Conservation (phyloP, 2,329 filamentous ascomycete species). For the Epichloe gansuensis region DNA sequence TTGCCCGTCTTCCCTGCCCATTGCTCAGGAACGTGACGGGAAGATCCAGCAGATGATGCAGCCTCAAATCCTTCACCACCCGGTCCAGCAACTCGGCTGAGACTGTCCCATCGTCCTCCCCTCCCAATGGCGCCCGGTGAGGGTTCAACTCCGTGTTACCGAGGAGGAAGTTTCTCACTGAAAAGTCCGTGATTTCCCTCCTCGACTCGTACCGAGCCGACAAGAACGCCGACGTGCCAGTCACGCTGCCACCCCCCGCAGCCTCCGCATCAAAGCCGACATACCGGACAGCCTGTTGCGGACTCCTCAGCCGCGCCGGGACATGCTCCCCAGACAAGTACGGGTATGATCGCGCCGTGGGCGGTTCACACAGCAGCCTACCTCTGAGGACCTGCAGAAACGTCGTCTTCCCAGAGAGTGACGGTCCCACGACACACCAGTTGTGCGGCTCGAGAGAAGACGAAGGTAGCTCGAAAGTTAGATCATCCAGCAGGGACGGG, state of each 20-base stretch:
- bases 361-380: slow-evolving; percentile 61
- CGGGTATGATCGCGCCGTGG: slow-evolving; percentile 64
- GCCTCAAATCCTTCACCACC: slow-evolving; percentile 56
- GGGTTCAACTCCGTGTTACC: slow-evolving; percentile 78
- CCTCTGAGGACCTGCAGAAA: slow-evolving; percentile 71
- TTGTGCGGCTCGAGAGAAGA: slow-evolving; percentile 38
- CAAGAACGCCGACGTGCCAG: slow-evolving; percentile 60
- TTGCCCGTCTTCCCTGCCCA: slow-evolving; percentile 75
- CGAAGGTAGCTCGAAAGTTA: slow-evolving; percentile 59
- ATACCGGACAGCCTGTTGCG: slow-evolving; percentile 64
- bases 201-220: slow-evolving; percentile 83
- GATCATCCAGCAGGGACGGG: slow-evolving; percentile 56
- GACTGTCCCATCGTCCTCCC: slow-evolving; percentile 32
- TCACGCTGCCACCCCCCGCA: slow-evolving; percentile 39
- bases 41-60: slow-evolving; percentile 59
- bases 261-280: slow-evolving; percentile 79
- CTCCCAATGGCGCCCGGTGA: slow-evolving; percentile 26
- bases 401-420: slow-evolving; percentile 65
- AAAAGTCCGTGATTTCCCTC: slow-evolving; percentile 78
- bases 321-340: slow-evolving; percentile 57
- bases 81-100: slow-evolving; percentile 40
- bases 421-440: slow-evolving; percentile 78
- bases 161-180: slow-evolving; percentile 64
- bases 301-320: slow-evolving; percentile 39
- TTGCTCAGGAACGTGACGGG: slow-evolving; percentile 87